A percentile compares a stretch with the other conserved stretches of the same genome.
These are phyloP conservation scores for Coemansia biformis DNA, from an alignment of 192 early-diverging fungal genomes.

Conservation along the genomic window DNA sequence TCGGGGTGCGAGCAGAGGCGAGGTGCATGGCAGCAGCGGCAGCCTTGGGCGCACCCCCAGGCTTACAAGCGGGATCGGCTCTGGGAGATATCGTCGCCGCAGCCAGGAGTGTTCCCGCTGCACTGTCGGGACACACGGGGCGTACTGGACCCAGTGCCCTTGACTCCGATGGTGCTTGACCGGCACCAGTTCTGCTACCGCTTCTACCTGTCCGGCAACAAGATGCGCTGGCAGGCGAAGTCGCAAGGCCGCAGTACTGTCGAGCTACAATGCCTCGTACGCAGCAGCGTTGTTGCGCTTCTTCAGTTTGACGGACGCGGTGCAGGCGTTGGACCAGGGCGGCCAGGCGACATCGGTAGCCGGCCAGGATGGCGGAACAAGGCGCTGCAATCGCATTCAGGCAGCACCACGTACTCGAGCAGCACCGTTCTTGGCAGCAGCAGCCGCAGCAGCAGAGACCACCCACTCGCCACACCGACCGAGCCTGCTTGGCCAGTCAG, in stretches of 20 bases:
- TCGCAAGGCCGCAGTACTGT: not conserved
- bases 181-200: conserved; percentile 50
- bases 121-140: conserved; percentile 48
- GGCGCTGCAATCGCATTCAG: not conserved
- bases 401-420: too few species aligned
- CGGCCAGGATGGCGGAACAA: not conserved
- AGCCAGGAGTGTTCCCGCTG: conserved; percentile 29
- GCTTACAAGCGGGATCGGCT: conserved; percentile 18
- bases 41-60: conserved; percentile 2
- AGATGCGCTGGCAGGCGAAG: conserved; percentile 39
- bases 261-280: conserved; percentile 41
- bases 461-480: too few species aligned
- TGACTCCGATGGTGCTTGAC: conserved; percentile 42
- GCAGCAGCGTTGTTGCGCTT: conserved; percentile 23
- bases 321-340: not conserved
- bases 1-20: not conserved
- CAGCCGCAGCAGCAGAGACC: too few species aligned
- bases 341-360: not conserved
- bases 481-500: not conserved
- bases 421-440: too few species aligned
- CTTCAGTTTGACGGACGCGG: conserved; percentile 11
- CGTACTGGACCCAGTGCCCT: conserved; percentile 31
- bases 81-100: conserved; percentile 46
- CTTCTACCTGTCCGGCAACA: conserved; percentile 33
- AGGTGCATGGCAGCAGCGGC: not conserved